Evolutionary conservation across 352 stramenopile species (phyloP).

Genomic region (Blastocystis sp.): DNA sequence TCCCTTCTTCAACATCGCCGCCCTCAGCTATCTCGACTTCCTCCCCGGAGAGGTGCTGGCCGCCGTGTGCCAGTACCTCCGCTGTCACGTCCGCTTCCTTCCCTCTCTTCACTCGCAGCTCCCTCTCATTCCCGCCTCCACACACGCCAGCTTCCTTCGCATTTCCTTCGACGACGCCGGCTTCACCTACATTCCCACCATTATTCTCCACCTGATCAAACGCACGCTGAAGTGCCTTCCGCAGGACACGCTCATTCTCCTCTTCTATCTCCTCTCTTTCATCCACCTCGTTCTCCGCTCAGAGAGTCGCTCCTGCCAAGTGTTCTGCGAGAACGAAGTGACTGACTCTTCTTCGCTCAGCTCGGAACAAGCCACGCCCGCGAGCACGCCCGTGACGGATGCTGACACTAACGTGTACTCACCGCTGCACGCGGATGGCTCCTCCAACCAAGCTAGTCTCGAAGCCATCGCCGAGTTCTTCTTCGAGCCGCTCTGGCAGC

Average conservation of each 20-base stretch:
- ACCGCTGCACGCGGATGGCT: not conserved
- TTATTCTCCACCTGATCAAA: slow-evolving; percentile 35
- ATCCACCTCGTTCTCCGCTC: slow-evolving; percentile 19
- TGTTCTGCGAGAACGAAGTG: slow-evolving; percentile 8
- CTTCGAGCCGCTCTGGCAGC: slow-evolving; percentile 7
- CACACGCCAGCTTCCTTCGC: slow-evolving; percentile 10
- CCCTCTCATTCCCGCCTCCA: not conserved
- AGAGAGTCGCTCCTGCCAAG: not conserved
- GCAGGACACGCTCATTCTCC: not conserved
- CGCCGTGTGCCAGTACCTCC: not conserved
- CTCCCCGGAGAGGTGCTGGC: slow-evolving; percentile 39
- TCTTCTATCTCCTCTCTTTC: slow-evolving; percentile 53
- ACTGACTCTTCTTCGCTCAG: not conserved
- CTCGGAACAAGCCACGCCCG: too few species aligned
- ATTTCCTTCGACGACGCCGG: slow-evolving; percentile 29
- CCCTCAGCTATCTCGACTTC: slow-evolving; percentile 4
- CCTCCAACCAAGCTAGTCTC: not conserved
- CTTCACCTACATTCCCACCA: slow-evolving; percentile 31
- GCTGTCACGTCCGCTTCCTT: not conserved
- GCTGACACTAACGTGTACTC: not conserved
- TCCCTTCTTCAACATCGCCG: not conserved
- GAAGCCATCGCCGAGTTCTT: slow-evolving; percentile 33
- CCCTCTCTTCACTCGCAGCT: slow-evolving; percentile 2
- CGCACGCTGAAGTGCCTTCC: slow-evolving; percentile 8
- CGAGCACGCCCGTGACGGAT: not conserved